Evolutionary conservation across 306 rosid genomes (phyloP), one percentile per base, ranked within the genome.

Genomic region (Cotoneaster glaucophyllus): DNA sequence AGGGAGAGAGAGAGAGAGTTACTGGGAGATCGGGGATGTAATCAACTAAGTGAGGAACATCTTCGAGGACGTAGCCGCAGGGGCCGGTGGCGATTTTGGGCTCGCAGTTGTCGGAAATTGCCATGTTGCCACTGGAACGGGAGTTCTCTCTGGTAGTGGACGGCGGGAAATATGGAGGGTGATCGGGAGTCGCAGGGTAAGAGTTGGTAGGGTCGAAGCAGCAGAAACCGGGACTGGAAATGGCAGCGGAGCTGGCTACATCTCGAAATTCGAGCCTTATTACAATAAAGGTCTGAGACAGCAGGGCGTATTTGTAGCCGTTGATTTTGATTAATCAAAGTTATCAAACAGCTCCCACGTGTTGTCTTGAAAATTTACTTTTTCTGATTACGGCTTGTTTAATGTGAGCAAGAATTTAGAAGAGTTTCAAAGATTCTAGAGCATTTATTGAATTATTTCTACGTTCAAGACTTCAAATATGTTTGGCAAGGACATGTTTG

Each of bases 1-100:
- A 71, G 75, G 34, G 26, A 57, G 25, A 6, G 39, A 34, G 8
- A 34, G 8, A 5, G 39, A 34, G 8, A 34, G 8, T 39, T 77
- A 89, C 93, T 39, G 85, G 82, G 57, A 83, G 88, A 41, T 72
- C 58, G 22, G 89, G 65, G 67, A 85, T 41, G 82, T 86, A 87
- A 69, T 89, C 93, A n/a, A 84, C 64, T 6, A 89, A 34, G 77
- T 89, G 93, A 32, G 91, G 93, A 52, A 89, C 91, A 56, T 89
- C 93, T 82, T 89, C 88, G 5, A 89, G 89, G 7, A 86, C 86
- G 68, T 86, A 89, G 67, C 91, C 91, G 61, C 81, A 72, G 0
- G 62, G 81, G 19, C 93, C 93, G 34, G 76, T 39, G 61, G 77
- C 77, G 50, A 87, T 78, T 72, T 87, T 89, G 29, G 70, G 77